Percentiles rank a stretch among this genome's conserved stretches.
Conservation (phyloP, 2,329 filamentous ascomycete species). For the Xylaria sp. region DNA sequence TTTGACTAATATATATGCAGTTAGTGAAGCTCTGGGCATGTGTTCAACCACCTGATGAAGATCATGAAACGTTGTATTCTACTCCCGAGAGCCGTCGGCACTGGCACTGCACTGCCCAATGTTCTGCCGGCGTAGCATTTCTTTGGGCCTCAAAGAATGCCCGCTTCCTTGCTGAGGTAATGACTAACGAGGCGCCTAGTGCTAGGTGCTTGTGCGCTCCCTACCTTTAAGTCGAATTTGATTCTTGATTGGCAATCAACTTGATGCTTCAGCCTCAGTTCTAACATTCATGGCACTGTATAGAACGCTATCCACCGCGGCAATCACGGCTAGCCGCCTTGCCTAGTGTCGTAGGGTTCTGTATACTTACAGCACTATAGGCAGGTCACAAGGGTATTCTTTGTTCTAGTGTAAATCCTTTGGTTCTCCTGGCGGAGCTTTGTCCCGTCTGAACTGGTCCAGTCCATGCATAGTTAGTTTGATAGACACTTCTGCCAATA, state of each 20-base stretch:
- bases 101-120: not conserved
- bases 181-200: not conserved
- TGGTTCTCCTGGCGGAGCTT: conserved; percentile 6
- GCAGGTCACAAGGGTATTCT: not conserved
- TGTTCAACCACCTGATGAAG: conserved; percentile 13
- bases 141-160: not conserved
- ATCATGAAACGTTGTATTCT: conserved; percentile 42
- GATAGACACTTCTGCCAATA: not conserved
- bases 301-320: conserved; percentile 12
- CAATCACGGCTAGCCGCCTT: conserved; percentile 17
- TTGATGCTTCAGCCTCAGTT: not conserved
- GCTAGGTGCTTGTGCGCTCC: no score
- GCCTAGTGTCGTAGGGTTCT: not conserved
- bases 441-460: conserved; percentile 9
- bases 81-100: conserved; percentile 24
- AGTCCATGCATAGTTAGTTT: not conserved
- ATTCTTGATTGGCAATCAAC: not conserved
- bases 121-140: conserved; percentile 3
- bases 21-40: conserved; percentile 26
- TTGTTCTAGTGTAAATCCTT: not conserved
- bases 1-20: conserved; percentile 16
- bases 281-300: not conserved
- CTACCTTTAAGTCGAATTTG: not conserved
- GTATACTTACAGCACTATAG: not conserved
- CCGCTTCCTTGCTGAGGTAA: not conserved